A percentile compares a stretch with the other conserved stretches of the same genome.
Evolutionary conservation across 2,329 filamentous ascomycete genomes (phyloP).

Genomic region (Chrysoporthe austroafricana): DNA sequence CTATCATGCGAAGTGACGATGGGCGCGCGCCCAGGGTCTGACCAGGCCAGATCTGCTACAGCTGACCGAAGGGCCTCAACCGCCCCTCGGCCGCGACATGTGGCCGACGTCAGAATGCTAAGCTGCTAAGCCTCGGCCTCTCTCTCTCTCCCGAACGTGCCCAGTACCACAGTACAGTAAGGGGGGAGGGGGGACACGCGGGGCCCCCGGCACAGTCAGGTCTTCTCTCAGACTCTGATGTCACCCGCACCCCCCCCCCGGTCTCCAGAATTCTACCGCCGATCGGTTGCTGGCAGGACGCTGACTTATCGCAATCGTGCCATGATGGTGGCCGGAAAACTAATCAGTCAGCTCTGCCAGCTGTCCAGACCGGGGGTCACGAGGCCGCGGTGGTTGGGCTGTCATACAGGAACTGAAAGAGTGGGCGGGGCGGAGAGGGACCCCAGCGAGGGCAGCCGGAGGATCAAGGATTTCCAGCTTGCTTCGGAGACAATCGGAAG

Average conservation of each 20-base stretch:
- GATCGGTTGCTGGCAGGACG: not conserved
- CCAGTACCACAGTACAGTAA: not conserved
- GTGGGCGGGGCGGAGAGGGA: too few relatives aligned
- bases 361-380: not conserved
- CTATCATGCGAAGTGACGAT: not conserved
- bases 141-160: not conserved
- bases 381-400: too few relatives aligned
- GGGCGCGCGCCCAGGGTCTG: not conserved
- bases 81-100: not conserved
- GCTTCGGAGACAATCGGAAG: conserved; percentile 4
- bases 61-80: conserved; percentile 2
- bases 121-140: conserved; percentile 7
- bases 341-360: not conserved
- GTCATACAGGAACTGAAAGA: too few relatives aligned
- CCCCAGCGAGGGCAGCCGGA: not conserved
- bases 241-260: too few relatives aligned
- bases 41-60: not conserved
- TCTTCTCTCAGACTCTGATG: too few relatives aligned
- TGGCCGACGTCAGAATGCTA: conserved; percentile 10
- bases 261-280: not conserved
- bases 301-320: not conserved
- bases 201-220: too few relatives aligned
- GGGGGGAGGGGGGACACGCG: not conserved
- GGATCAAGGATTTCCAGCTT: not conserved
- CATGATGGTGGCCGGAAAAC: not conserved